phyloP scores from a whole-genome alignment of 768 basidiomycete genomes.

The Tricholomella constricta region DNA sequence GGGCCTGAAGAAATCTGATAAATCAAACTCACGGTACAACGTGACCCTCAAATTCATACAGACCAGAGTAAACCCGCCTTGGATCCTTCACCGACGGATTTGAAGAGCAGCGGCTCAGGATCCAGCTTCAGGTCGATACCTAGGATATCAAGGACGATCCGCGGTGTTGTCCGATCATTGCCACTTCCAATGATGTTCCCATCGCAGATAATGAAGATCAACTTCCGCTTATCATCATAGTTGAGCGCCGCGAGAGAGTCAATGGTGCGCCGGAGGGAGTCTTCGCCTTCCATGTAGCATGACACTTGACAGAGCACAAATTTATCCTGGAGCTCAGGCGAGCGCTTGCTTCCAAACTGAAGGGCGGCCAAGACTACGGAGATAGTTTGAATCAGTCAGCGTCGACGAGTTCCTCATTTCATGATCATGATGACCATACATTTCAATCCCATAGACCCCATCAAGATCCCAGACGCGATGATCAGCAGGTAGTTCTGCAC shows the following conservation, averaged over 20 bases:
- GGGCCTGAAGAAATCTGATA: background rate
- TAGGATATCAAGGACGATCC: slow-evolving; percentile 90
- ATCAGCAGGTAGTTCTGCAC: slow-evolving; percentile 86
- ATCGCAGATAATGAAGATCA: slow-evolving; percentile 92
- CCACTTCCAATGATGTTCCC: slow-evolving; percentile 96
- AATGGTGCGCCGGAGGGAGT: slow-evolving; percentile 87
- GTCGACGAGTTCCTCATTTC: background rate
- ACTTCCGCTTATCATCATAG: slow-evolving; percentile 95
- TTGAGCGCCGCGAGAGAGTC: slow-evolving; percentile 88
- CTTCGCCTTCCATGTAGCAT: slow-evolving; percentile 96
- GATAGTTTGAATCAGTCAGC: slow-evolving; percentile 5
- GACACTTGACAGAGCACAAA: slow-evolving; percentile 93
- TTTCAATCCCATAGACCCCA: slow-evolving; percentile 78
- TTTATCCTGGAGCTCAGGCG: slow-evolving; percentile 90
- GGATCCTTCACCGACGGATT: slow-evolving; percentile 87
- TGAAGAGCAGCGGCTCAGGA: slow-evolving; percentile 90
- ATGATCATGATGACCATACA: slow-evolving; percentile 55
- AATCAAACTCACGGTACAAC: slow-evolving; percentile 78
- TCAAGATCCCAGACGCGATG: slow-evolving; percentile 75
- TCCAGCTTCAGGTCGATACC: slow-evolving; percentile 89
- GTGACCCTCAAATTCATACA: slow-evolving; percentile 94
- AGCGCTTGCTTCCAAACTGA: slow-evolving; percentile 79
- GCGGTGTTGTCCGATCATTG: slow-evolving; percentile 89
- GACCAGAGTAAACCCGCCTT: slow-evolving; percentile 86
- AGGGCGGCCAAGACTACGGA: slow-evolving; percentile 83